phyloP scores from a whole-genome alignment of 2,329 filamentous ascomycete genomes.

The Aspergillus fumigatiaffinis region DNA sequence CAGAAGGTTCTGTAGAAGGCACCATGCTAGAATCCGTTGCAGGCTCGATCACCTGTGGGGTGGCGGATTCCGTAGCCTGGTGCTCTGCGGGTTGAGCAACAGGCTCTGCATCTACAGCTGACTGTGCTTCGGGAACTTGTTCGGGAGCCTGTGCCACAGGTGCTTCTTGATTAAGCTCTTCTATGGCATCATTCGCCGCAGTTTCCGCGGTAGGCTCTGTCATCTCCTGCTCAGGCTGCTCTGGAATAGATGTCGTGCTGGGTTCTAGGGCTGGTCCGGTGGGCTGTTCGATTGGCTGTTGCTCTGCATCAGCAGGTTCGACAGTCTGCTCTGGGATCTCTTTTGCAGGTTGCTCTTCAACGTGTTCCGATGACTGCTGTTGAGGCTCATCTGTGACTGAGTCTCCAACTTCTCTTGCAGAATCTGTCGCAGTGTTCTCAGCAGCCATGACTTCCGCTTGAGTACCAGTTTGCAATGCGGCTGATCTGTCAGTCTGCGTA shows the following conservation, averaged over 20 bases:
- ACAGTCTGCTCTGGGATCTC: slow-evolving; percentile 2
- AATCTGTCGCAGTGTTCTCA: background rate
- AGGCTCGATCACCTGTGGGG: background rate
- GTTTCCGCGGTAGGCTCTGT: background rate
- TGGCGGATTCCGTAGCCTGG: background rate
- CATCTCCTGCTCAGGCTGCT: background rate
- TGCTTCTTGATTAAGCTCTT: background rate
- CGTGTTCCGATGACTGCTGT: background rate
- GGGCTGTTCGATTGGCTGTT: background rate
- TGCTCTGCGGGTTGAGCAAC: background rate
- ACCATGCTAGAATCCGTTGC: background rate
- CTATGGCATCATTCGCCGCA: background rate
- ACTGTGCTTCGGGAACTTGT: background rate
- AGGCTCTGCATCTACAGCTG: background rate
- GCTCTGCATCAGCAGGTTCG: background rate
- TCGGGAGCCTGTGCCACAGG: background rate
- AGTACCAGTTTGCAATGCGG: background rate
- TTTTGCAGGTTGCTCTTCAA: background rate
- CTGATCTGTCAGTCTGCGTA: slow-evolving; percentile 6
- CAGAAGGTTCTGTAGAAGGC: background rate
- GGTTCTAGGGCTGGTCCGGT: background rate
- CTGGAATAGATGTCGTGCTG: background rate
- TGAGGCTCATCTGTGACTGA: background rate
- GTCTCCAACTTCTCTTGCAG: background rate
- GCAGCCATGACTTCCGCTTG: background rate